Evolutionary conservation across 768 basidiomycete species (phyloP), one percentile per base, ranked within the genome.

Genomic region (Leccinum truebloodii): DNA sequence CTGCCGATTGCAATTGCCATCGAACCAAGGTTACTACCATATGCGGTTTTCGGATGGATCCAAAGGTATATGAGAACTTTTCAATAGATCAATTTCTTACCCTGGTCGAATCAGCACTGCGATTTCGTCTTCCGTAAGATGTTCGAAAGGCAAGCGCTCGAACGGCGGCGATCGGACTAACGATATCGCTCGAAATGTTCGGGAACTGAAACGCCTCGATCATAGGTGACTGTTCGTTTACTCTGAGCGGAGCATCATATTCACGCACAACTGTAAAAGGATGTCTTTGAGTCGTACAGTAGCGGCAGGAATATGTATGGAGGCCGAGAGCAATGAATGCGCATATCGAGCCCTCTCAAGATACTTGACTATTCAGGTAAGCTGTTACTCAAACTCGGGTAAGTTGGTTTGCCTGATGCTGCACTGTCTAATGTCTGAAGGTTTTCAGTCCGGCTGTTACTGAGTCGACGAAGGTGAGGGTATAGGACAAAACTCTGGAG

Each of bases 41-140:
- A 81, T 60, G 90, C 90, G 90, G 90, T n/a, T 92, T 92, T 71
- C 76, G 75, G 44, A 88, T 92, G 88, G 89, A 92, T 67, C 81
- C 81, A 71, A 90, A 89, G 79, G 89, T 86, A 73, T 52, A 52
- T 58, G 54, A 62, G 51, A 59, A 58, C 52, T 49, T 54, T 41
- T 12, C 18, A 49, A 46, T 49, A 35, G 9, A 20, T 24, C 49
- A 53, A 10, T 39, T 59, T 65, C 65, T 71, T 59, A 67, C 59
- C 34, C 28, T 53, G 41, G 16, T 20, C 32, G 24, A 55, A 55
- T 35, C 62, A 92, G 89, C 89, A 92, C 71, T 88, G 89, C 51
- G 86, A 92, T 69, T 92, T 91, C 66, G 86, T 92, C 18, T 91
- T 92, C 70, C 87, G 90, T 52, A 90, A 90, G 72, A 91, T 92